A percentile compares a stretch with the other conserved stretches of the same genome.
Evolutionary conservation across 441 rosid genomes (phyloP).

Genomic region (Breynia disticha): DNA sequence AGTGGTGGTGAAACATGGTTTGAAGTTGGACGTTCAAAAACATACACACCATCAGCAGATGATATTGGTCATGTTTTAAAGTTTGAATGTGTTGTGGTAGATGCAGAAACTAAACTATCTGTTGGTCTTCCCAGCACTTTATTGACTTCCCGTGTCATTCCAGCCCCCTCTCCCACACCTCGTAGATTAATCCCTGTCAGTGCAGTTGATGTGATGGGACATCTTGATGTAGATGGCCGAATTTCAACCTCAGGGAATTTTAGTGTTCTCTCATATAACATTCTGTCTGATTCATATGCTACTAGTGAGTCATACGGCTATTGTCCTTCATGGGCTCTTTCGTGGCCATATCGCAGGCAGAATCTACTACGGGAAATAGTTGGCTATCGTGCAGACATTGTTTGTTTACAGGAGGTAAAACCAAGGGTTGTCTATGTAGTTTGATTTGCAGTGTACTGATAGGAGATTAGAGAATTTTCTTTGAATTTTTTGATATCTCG

Average conservation of each 20-base stretch:
- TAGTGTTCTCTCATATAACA: slow-evolving; percentile 91
- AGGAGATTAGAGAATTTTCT: neutral
- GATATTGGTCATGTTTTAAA: slow-evolving; percentile 89
- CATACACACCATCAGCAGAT: slow-evolving; percentile 91
- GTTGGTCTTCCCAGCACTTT: slow-evolving; percentile 68
- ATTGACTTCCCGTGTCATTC: slow-evolving; percentile 92
- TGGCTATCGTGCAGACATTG: slow-evolving; percentile 94
- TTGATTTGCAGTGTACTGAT: neutral
- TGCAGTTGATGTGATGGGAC: slow-evolving; percentile 67
- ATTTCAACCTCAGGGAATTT: slow-evolving; percentile 71
- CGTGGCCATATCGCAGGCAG: slow-evolving; percentile 97
- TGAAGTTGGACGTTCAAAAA: slow-evolving; percentile 87
- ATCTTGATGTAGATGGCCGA: slow-evolving; percentile 68
- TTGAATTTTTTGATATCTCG: neutral
- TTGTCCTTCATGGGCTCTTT: slow-evolving; percentile 99
- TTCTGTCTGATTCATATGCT: slow-evolving; percentile 82
- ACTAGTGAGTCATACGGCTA: slow-evolving; percentile 70
- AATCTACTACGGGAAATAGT: slow-evolving; percentile 90
- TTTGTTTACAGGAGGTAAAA: slow-evolving; percentile 95
- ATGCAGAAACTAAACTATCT: slow-evolving; percentile 60
- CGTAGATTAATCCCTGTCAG: slow-evolving; percentile 77
- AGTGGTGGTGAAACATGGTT: slow-evolving; percentile 85
- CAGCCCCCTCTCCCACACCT: slow-evolving; percentile 94
- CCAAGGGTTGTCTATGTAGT: neutral
- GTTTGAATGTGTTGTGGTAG: slow-evolving; percentile 89